Evolutionary conservation across 495 filamentous ascomycete species (phyloP), one percentile per base, ranked within the genome.

Genomic region (Daldinia decipiens): DNA sequence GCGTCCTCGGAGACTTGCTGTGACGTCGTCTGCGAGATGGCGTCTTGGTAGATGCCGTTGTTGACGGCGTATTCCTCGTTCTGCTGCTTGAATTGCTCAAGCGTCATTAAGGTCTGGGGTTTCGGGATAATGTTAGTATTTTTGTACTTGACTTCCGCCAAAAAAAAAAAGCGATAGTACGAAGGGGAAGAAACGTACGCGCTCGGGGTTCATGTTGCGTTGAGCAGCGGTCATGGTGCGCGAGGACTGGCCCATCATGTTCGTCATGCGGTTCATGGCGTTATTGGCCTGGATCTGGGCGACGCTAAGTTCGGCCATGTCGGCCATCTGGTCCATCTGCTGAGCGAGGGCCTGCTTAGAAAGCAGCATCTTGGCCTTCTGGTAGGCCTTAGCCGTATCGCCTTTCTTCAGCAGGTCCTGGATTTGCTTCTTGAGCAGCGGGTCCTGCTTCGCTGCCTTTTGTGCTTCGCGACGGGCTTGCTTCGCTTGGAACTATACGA

Each of bases 11-110:
- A 91, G 43, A 92, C 92, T 59, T 87, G 90, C 27, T 90, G 87
- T 12, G 90, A 90, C 0, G 92, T 94, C 52, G 88, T 88, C 47
- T 87, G 87, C 8, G 88, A 87, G 52, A 92, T 93, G 45, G 92
- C 92, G 75, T 92, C 93, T 79, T 93, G 90, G 81, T 93, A 93
- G 80, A 93, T 93, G 26, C 88, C 89, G 55, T 91, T 93, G 73
- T 86, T 88, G 70, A 94, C 91, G 77, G 93, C 92, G 63, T 94
- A 88, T 71, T 94, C 91, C 73, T 94, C 92, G 81, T 93, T 93
- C 78, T 95, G 92, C 50, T 86, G 84, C 77, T 93, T 90, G 83
- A 93, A 94, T 73, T 89, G 88, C 74, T 94, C 92, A 83, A 95
- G 93, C 32, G 83, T 84, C 51, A 84, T 66, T 59, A 85, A 80